phyloP scores from a whole-genome alignment of 2,329 filamentous ascomycete genomes.

The Graphilbum ipis-grandicollis region DNA sequence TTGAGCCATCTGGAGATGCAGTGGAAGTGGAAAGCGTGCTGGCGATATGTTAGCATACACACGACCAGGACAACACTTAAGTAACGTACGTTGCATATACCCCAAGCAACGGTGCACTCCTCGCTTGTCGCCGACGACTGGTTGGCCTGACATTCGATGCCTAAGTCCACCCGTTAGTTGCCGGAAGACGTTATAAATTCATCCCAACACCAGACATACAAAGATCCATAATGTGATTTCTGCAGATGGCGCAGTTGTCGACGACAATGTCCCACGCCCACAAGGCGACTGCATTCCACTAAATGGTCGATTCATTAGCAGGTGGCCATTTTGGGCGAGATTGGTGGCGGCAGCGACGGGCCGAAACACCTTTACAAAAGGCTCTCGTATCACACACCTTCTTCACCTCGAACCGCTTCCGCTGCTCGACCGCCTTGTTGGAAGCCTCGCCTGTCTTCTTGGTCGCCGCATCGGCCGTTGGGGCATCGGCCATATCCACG shows the following conservation, averaged over 20 bases:
- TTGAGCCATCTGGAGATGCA: conserved; percentile 99
- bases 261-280: conserved; percentile 99
- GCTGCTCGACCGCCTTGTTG: conserved; percentile 42
- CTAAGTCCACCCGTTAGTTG: no score
- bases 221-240: conserved; percentile 99
- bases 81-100: conserved; percentile 75
- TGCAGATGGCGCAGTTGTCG: conserved; percentile 97
- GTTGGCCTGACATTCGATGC: conserved; percentile 97
- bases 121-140: conserved; percentile 94
- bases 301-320: no score
- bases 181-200: no score
- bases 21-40: conserved; percentile 99
- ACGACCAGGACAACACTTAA: conserved; percentile 22
- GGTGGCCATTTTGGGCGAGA: no score
- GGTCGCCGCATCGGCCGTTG: conserved; percentile 29
- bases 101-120: conserved; percentile 97
- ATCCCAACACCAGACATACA: no score
- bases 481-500: conserved; percentile 88
- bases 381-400: conserved; percentile 43
- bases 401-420: conserved; percentile 97
- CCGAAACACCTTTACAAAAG: no score
- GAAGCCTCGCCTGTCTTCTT: conserved; percentile 34
- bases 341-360: no score
- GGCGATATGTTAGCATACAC: conserved; percentile 1
- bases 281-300: conserved; percentile 97